Percentiles rank a stretch among this genome's conserved stretches.
phyloP scores from a whole-genome alignment of 441 rosid species.

The Melastoma candidum region DNA sequence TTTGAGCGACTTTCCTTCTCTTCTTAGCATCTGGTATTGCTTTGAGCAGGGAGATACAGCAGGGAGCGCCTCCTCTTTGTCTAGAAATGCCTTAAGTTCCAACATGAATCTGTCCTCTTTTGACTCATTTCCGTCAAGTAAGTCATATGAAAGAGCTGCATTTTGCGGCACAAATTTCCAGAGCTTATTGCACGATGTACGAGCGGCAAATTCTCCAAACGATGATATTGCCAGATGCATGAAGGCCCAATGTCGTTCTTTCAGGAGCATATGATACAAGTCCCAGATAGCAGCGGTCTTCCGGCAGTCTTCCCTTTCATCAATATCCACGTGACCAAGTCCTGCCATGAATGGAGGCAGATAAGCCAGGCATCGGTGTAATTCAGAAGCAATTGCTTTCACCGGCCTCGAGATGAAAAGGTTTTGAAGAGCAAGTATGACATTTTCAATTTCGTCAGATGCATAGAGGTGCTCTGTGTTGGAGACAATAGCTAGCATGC shows the following conservation, averaged over 20 bases:
- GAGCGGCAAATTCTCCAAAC: constrained; percentile 79
- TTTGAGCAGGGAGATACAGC: constrained; percentile 30
- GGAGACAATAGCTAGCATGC: constrained; percentile 42
- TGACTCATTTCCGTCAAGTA: constrained; percentile 42
- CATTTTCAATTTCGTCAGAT: constrained; percentile 49
- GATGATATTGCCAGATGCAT: constrained; percentile 59
- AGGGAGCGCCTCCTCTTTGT: constrained; percentile 58
- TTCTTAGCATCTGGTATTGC: constrained; percentile 36
- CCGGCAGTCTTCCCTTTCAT: constrained; percentile 51
- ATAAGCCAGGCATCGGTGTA: constrained; percentile 45
- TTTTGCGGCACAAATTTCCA: constrained; percentile 82
- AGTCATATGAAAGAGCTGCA: constrained; percentile 75
- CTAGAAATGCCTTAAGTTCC: constrained; percentile 65
- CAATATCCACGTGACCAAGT: constrained; percentile 49
- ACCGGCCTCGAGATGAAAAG: constrained; percentile 42
- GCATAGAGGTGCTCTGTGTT: constrained; percentile 39
- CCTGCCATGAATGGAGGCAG: constrained; percentile 69
- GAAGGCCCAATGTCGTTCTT: constrained; percentile 75
- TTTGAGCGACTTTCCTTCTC: constrained; percentile 50
- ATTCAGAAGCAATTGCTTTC: constrained; percentile 22
- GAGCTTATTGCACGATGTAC: constrained; percentile 61
- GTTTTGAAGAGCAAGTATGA: constrained; percentile 53
- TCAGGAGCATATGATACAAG: constrained; percentile 63
- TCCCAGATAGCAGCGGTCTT: constrained; percentile 63
- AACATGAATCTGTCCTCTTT: constrained; percentile 64